These are phyloP conservation scores for Monosporascus sp. DNA, from an alignment of 2,329 filamentous ascomycete genomes.

Conservation along the genomic window DNA sequence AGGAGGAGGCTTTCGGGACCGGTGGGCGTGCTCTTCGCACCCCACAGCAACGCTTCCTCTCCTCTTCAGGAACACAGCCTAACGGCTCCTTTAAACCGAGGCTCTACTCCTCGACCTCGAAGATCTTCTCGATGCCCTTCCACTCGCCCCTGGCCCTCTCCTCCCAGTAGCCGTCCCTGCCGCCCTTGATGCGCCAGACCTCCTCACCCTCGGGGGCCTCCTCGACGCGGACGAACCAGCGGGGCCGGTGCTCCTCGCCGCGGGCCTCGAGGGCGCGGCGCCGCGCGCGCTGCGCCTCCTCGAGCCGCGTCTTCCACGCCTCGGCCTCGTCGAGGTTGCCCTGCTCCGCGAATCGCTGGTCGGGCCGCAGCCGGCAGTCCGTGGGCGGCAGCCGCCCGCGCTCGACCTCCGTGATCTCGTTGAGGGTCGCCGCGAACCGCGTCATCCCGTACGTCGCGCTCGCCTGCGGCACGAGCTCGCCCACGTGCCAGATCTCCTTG, in stretches of 20 bases:
- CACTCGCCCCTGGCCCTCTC: slow-evolving; percentile 48
- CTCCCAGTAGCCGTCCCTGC: slow-evolving; percentile 93
- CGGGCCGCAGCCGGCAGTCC: slow-evolving; percentile 77
- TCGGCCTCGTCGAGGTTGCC: slow-evolving; percentile 82
- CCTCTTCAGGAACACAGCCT: too few relatives aligned
- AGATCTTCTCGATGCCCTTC: slow-evolving; percentile 25
- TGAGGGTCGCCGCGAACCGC: slow-evolving; percentile 76
- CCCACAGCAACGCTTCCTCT: too few relatives aligned
- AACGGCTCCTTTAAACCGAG: too few relatives aligned
- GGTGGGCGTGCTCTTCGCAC: too few relatives aligned
- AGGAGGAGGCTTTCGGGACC: too few relatives aligned
- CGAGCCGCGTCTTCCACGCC: slow-evolving; percentile 72
- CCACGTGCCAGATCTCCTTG: slow-evolving; percentile 72
- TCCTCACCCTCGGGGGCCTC: slow-evolving; percentile 56
- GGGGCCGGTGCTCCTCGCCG: slow-evolving; percentile 67
- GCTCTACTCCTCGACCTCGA: slow-evolving; percentile 14
- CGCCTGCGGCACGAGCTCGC: slow-evolving; percentile 72
- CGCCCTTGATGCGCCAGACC: slow-evolving; percentile 69
- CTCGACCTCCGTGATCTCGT: slow-evolving; percentile 82
- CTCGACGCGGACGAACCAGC: slow-evolving; percentile 78
- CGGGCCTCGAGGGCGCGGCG: slow-evolving; percentile 70
- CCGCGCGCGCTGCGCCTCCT: slow-evolving; percentile 76
- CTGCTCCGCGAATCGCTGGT: slow-evolving; percentile 79
- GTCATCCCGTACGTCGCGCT: slow-evolving; percentile 83
- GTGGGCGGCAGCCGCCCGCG: slow-evolving; percentile 69